A percentile compares a stretch with the other conserved stretches of the same genome.
phyloP scores from a whole-genome alignment of 345 rosid species.

The Arabidopsis arenosa region DNA sequence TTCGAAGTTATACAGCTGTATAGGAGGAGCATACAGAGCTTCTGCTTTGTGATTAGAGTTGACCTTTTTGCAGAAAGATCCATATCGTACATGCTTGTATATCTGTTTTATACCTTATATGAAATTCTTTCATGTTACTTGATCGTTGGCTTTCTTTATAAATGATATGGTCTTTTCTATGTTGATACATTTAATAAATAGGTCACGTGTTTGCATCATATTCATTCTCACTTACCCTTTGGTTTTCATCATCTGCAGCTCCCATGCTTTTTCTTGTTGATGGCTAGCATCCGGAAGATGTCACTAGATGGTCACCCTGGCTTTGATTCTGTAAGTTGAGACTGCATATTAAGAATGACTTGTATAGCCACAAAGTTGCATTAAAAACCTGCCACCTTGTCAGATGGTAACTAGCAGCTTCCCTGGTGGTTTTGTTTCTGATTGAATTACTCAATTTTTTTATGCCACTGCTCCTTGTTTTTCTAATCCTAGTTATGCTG shows the following conservation, averaged over 20 bases:
- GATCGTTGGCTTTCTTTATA: background rate
- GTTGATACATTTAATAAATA: background rate
- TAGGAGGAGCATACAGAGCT: background rate
- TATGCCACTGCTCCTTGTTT: background rate
- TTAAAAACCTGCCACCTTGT: background rate
- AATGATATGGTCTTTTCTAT: background rate
- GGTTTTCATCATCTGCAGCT: slow-evolving; percentile 52
- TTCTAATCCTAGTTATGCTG: background rate
- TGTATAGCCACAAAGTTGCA: background rate
- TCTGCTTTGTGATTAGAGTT: background rate
- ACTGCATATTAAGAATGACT: slow-evolving; percentile 4
- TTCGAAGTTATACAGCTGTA: background rate
- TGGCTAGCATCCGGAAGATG: slow-evolving; percentile 83
- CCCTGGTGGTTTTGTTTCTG: slow-evolving; percentile 10
- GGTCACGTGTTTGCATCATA: background rate
- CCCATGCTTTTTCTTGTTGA: slow-evolving; percentile 84
- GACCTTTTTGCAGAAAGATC: background rate
- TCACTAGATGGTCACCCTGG: slow-evolving; percentile 83
- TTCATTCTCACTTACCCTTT: slow-evolving; percentile 18
- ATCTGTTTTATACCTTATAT: slow-evolving; percentile 1
- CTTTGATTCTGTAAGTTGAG: slow-evolving; percentile 77
- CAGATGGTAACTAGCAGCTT: slow-evolving; percentile 16
- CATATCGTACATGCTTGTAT: background rate
- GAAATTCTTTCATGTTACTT: background rate
- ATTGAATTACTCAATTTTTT: background rate